Percentiles rank a stretch among this genome's conserved stretches.
Evolutionary conservation across 73 alveolate genomes (phyloP).

Genomic region (Paramecium sonneborni): DNA sequence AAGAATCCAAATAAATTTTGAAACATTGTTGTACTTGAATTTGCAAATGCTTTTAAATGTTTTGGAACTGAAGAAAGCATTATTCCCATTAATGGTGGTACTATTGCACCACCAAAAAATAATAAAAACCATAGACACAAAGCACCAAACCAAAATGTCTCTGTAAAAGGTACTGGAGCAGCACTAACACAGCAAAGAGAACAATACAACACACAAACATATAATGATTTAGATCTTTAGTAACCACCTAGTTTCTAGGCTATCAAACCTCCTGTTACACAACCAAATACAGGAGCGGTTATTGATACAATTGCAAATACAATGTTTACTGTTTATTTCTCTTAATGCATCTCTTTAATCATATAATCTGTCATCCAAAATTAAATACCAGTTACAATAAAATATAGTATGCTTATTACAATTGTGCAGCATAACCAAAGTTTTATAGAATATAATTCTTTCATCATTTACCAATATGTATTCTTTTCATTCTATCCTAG

Average conservation of each 20-base stretch:
- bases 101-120: conserved; percentile 91
- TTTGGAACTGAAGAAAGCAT: conserved; percentile 82
- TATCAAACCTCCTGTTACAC: conserved; percentile 76
- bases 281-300: conserved; percentile 94
- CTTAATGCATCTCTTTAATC: conserved; percentile 77
- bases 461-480: conserved; percentile 13
- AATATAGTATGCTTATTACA: conserved; percentile 85
- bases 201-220: conserved; percentile 75
- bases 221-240: conserved; percentile 75
- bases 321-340: conserved; percentile 70
- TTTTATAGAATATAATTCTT: not conserved
- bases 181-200: conserved; percentile 75
- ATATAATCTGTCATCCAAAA: conserved; percentile 95
- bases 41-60: conserved; percentile 86
- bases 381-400: conserved; percentile 93
- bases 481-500: not conserved
- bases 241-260: conserved; percentile 90
- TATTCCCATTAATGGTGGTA: conserved; percentile 93
- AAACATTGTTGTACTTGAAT: conserved; percentile 83
- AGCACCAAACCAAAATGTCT: conserved; percentile 69
- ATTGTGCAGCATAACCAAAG: conserved; percentile 61
- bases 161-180: conserved; percentile 77
- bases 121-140: conserved; percentile 83
- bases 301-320: conserved; percentile 79
- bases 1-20: conserved; percentile 92